Conservation (phyloP, 176 grass and related monocot genomes). For the Bonia amplexicaulis region DNA sequence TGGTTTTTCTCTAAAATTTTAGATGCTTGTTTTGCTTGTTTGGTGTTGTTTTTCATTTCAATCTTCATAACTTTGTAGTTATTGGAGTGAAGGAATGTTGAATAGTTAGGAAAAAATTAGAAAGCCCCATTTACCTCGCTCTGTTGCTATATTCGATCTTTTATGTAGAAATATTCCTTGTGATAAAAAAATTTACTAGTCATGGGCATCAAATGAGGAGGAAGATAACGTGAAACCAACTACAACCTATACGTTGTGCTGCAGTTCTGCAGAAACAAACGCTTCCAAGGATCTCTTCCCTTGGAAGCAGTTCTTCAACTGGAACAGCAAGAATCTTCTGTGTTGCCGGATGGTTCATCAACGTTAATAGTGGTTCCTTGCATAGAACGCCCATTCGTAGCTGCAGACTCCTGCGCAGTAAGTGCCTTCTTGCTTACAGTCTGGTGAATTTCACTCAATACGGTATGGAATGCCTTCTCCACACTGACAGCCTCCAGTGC, state of each 20-base stretch:
- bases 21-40: too few species aligned
- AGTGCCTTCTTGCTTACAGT: constrained; percentile 67
- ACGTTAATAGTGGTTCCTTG: constrained; percentile 51
- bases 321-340: constrained; percentile 48
- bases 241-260: constrained; percentile 22
- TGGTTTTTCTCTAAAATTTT: too few species aligned
- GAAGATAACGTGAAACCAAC: not conserved
- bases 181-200: not conserved
- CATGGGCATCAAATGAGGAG: constrained; percentile 1
- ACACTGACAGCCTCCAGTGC: constrained; percentile 54
- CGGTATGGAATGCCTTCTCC: constrained; percentile 59
- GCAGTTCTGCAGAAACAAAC: not conserved
- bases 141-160: too few species aligned
- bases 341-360: constrained; percentile 26
- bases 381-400: constrained; percentile 23
- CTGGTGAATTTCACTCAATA: constrained; percentile 57
- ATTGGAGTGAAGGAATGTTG: too few species aligned
- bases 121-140: too few species aligned
- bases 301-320: constrained; percentile 16
- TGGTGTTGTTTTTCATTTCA: too few species aligned
- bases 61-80: too few species aligned
- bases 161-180: constrained; percentile 9
- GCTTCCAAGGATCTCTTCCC: not conserved
- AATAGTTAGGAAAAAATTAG: too few species aligned
- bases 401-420: constrained; percentile 40